Evolutionary conservation across 768 basidiomycete species (phyloP), one percentile per base, ranked within the genome.

Genomic region (Mycena vulgaris): DNA sequence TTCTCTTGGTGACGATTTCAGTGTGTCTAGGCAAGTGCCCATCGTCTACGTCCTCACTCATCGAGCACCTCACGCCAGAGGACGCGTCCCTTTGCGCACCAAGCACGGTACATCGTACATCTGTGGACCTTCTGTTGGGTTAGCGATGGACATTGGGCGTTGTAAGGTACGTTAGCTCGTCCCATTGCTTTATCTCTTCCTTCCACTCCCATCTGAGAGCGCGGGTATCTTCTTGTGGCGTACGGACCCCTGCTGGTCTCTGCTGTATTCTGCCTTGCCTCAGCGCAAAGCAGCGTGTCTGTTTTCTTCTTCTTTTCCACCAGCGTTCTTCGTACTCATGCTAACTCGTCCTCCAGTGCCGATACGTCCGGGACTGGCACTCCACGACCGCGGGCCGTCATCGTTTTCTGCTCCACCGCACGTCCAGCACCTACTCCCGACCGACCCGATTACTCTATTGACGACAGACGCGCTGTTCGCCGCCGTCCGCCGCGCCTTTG

Each of bases 61-160:
- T 37, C 35, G 35, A 37, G 35, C 14, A 14, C 35, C 35, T 37
- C 35, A 37, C 35, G 35, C 35, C 35, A 37, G 35, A 37, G 35
- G 35, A 37, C 35, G 35, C 28, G 27, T 28, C 27, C 27, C 25
- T 51, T 51, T 14, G 49, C 49, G 25, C 49, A 16, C 49, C 35
- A 37, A 37, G 35, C 35, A 37, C 35, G 35, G 49, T 51, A 17
- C 49, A 16, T 51, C n/a, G 35, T 37, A 37, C 6, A 37, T 37
- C 35, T 51, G 49, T 51, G 49, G 49, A 51, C 30, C 13, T 51
- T 51, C 25, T 28, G 49, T 28, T 51, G 49, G 27, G 49, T 51
- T 51, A 51, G 49, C 49, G 16, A 51, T 51, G 49, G 27, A 17
- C 49, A 42, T 42, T 42, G 42, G 21, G 16, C 9, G 42, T 19